Base-by-base conservation (phyloP, 192 early-diverging fungal genomes). In the Hyaloraphidium curvatum region DNA sequence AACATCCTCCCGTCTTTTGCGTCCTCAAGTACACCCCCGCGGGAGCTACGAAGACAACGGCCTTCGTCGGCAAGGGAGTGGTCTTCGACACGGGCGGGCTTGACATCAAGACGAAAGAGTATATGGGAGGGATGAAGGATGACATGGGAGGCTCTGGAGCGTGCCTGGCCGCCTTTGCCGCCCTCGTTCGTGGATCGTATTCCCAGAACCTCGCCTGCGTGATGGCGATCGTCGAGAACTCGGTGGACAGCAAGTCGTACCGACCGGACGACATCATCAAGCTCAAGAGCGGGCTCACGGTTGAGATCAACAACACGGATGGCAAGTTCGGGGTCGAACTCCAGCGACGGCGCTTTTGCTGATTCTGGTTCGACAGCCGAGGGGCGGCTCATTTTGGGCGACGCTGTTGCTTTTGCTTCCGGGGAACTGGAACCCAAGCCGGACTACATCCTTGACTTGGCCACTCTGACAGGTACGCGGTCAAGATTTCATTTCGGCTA, bases 271-370 rank as follows among this genome's bases (percentile, higher is more conserved):
- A 75, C 41, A 64, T 73, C 26, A 29, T 74, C 14, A 57, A 39
- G 1, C 28, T 65, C 31, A 66, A 74, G 60, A 60, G 56, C 23
- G 71, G 71, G 17, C 72, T 72, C 52, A 75, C 71, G 22, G 62
- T 75, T 17, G 73, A 75, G 60, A 51, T 75, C 30, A 75, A 71
- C 67, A 75, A 75, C 62, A 75, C 73, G 26, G 71, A 67, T 62
- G 66, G 66, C n/a, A n/a, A n/a, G n/a, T n/a, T n/a, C n/a, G n/a
- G n/a, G n/a, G n/a, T n/a, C n/a, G n/a, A n/a, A n/a, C n/a, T n/a
- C n/a, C n/a, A n/a, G n/a, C n/a, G n/a, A 25, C 33, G 55, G 13
- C 40, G 55, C 3, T 53, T 62, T 52, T 25, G 41, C 51, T 55
- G 53, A 28, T 17, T 21, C 19, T 33, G 27, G 27, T 54, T 30